These are phyloP conservation scores for Starmerella roubikii DNA, from an alignment of 805 yeast genomes.

Conservation along the genomic window DNA sequence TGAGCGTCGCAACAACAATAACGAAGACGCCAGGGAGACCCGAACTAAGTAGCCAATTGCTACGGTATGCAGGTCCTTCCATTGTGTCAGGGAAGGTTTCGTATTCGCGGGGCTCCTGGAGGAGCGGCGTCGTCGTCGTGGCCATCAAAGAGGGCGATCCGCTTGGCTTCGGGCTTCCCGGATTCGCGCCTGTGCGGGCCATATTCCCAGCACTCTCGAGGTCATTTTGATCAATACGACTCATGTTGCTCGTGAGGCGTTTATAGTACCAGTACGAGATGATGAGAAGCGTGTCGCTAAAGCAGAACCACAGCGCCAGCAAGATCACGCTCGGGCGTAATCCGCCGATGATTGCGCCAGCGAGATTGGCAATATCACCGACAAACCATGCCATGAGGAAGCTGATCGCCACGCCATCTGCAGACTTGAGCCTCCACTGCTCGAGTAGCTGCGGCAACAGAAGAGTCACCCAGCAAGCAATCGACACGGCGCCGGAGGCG, in stretches of 20 bases:
- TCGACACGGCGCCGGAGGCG: conserved; percentile 51
- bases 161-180: not conserved
- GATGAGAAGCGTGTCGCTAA: conserved; percentile 52
- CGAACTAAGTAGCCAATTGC: conserved; percentile 25
- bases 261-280: conserved; percentile 44
- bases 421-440: conserved; percentile 59
- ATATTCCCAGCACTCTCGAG: not conserved
- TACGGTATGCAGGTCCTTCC: conserved; percentile 13
- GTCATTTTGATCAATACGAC: not conserved
- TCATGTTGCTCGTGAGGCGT: conserved; percentile 2
- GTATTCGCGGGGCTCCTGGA: conserved; percentile 17
- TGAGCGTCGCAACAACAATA: conserved; percentile 45
- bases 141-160: not conserved
- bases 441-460: conserved; percentile 66
- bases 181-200: not conserved
- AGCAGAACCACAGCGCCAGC: conserved; percentile 63
- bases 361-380: conserved; percentile 56
- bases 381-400: conserved; percentile 56
- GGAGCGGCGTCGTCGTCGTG: conserved; percentile 23
- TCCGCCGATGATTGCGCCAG: conserved; percentile 58
- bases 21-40: conserved; percentile 51
- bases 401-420: conserved; percentile 62
- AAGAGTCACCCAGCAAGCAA: conserved; percentile 70
- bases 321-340: conserved; percentile 56
- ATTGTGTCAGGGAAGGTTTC: conserved; percentile 14